phyloP scores from a whole-genome alignment of 2,329 filamentous ascomycete species.

The Penicillium olsonii region DNA sequence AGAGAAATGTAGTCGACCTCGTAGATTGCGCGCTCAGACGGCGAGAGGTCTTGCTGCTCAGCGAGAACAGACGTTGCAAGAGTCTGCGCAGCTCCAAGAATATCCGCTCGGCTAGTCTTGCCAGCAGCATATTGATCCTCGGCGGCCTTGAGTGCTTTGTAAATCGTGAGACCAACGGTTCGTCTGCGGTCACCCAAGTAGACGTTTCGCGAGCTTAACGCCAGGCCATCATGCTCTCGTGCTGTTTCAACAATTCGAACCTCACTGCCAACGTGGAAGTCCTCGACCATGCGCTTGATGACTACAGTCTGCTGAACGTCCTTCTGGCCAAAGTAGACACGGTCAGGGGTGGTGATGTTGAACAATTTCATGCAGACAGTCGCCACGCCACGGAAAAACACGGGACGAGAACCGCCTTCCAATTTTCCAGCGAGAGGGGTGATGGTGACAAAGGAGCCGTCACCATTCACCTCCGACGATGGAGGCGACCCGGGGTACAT shows the following conservation, averaged over 20 bases:
- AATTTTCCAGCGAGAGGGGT: slow-evolving; percentile 79
- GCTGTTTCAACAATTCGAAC: slow-evolving; percentile 74
- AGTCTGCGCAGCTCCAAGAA: slow-evolving; percentile 70
- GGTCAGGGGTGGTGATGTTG: slow-evolving; percentile 75
- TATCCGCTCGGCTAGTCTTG: slow-evolving; percentile 59
- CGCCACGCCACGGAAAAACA: slow-evolving; percentile 94
- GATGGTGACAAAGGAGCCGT: slow-evolving; percentile 88
- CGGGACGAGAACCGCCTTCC: slow-evolving; percentile 82
- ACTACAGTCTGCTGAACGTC: slow-evolving; percentile 95
- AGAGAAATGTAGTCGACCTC: slow-evolving; percentile 93
- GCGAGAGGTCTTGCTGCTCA: slow-evolving; percentile 63
- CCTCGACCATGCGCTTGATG: slow-evolving; percentile 80
- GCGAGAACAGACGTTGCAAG: slow-evolving; percentile 58
- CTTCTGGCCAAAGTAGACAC: slow-evolving; percentile 94
- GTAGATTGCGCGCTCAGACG: slow-evolving; percentile 66
- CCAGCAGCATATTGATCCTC: slow-evolving; percentile 64
- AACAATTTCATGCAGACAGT: slow-evolving; percentile 96
- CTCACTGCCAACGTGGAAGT: slow-evolving; percentile 77
- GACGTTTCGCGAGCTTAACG: slow-evolving; percentile 89
- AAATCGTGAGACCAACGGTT: slow-evolving; percentile 70
- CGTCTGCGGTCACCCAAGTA: slow-evolving; percentile 80
- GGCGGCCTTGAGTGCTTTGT: slow-evolving; percentile 68
- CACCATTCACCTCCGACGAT: slow-evolving; percentile 69
- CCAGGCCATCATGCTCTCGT: slow-evolving; percentile 78
- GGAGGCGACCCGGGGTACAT: slow-evolving; percentile 88